Percentiles rank a stretch among this genome's conserved stretches.
These are phyloP conservation scores for Paratrimastix pyriformis DNA, from an alignment of 78 protist genomes.

Conservation along the genomic window DNA sequence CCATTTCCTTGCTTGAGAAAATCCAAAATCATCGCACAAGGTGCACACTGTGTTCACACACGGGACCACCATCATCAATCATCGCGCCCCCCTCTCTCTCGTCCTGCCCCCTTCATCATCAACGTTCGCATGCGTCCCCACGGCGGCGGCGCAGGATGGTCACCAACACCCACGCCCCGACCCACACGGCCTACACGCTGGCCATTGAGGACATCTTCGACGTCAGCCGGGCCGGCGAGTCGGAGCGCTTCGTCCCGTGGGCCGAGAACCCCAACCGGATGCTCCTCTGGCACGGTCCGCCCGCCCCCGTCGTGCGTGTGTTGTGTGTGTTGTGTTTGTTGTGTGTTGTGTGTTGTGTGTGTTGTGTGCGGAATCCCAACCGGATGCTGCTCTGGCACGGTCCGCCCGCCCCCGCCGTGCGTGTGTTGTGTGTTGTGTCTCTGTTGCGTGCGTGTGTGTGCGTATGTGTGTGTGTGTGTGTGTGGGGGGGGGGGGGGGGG, in stretches of 20 bases:
- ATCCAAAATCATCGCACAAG: no score
- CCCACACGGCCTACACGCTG: conserved; percentile 20
- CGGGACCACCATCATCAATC: no score
- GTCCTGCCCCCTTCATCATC: no score
- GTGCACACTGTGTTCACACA: no score
- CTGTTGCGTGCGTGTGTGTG: no score
- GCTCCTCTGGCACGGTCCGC: conserved; percentile 46
- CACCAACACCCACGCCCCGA: conserved; percentile 29
- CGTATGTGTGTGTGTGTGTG: no score
- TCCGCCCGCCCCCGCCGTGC: background rate
- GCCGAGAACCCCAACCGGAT: background rate
- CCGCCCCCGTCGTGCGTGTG: background rate
- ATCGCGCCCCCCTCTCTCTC: background rate
- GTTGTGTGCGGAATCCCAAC: background rate
- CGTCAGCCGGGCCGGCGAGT: conserved; percentile 43
- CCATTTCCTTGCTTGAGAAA: no score
- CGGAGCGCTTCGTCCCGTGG: conserved; percentile 20
- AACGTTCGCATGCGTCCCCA: no score
- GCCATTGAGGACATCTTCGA: conserved; percentile 26
- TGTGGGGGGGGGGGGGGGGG: no score
- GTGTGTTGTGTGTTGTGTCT: no score
- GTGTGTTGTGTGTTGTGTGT: no score
- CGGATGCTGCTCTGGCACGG: conserved; percentile 37
- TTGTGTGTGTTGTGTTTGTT: no score
- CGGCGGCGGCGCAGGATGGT: conserved; percentile 23